Evolutionary conservation across 129 eudicot genomes (phyloP).

Genomic region (Flaveria ramosissima): DNA sequence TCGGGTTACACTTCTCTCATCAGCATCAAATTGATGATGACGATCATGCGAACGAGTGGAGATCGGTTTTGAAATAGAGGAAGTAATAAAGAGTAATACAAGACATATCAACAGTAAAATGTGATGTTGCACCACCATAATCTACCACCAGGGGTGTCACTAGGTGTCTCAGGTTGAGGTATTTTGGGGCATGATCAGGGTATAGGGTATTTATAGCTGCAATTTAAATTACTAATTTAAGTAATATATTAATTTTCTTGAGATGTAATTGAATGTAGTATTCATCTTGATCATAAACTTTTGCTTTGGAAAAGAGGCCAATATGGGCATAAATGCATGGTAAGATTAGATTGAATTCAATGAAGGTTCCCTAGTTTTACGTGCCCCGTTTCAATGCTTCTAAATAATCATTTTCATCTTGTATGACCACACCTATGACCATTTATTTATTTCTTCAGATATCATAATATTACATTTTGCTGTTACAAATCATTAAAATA

Average conservation of each 20-base stretch:
- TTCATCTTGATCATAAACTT: not conserved
- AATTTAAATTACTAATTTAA: not conserved
- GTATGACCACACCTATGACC: not conserved
- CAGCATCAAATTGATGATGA: constrained; percentile 4
- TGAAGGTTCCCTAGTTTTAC: not conserved
- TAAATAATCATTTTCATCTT: not conserved
- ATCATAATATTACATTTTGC: too few species aligned
- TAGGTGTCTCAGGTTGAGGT: not conserved
- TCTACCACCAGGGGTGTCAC: not conserved
- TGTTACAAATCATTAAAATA: too few species aligned
- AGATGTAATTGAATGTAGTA: not conserved
- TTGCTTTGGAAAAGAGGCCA: constrained; percentile 8
- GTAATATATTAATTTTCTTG: not conserved
- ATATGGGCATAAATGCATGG: not conserved
- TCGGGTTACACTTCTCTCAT: constrained; percentile 18
- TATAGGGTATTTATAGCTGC: not conserved
- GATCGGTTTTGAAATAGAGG: constrained; percentile 30
- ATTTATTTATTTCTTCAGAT: too few species aligned
- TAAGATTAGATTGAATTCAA: not conserved
- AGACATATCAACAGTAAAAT: constrained; percentile 13
- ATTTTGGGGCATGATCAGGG: not conserved
- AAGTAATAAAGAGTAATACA: constrained; percentile 39
- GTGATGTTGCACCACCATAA: constrained; percentile 19
- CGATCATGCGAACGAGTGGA: not conserved
- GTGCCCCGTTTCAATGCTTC: not conserved